A percentile compares a stretch with the other conserved stretches of the same genome.
phyloP scores from a whole-genome alignment of 805 yeast species.

The Kodamaea restingae region DNA sequence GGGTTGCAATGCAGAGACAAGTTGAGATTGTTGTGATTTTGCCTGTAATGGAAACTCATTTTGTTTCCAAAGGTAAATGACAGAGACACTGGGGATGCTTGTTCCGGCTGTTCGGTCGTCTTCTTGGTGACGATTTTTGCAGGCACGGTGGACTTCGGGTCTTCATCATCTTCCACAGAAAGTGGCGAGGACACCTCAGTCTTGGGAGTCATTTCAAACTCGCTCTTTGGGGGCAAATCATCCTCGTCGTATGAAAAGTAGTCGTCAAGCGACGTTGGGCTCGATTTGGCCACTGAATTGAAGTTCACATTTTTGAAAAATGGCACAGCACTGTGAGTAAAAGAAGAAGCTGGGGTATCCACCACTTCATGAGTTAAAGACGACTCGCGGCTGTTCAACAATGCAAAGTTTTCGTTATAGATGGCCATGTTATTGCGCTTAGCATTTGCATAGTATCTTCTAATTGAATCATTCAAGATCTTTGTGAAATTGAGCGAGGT shows the following conservation, averaged over 20 bases:
- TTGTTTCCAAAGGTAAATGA: conserved; percentile 14
- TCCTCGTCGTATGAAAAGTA: conserved; percentile 32
- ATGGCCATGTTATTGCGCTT: conserved; percentile 29
- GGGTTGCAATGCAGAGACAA: conserved; percentile 23
- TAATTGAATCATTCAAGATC: conserved; percentile 36
- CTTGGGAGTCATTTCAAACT: conserved; percentile 10
- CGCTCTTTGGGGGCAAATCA: conserved; percentile 12
- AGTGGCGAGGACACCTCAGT: conserved; percentile 7
- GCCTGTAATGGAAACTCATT: conserved; percentile 38
- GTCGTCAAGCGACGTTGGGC: conserved; percentile 25
- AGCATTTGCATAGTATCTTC: conserved; percentile 26
- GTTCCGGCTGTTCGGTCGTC: neutral
- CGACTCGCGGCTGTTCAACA: conserved; percentile 19
- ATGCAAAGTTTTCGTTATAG: conserved; percentile 31
- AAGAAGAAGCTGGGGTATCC: conserved; percentile 10
- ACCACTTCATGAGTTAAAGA: conserved; percentile 5
- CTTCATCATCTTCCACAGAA: conserved; percentile 7
- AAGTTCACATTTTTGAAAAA: conserved; percentile 38
- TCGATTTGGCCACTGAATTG: conserved; percentile 15
- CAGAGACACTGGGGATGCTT: neutral
- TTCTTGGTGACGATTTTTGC: conserved; percentile 8
- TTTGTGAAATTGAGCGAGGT: conserved; percentile 31
- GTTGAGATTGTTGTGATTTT: conserved; percentile 30
- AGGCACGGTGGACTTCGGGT: conserved; percentile 7
- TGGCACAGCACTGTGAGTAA: conserved; percentile 20